A percentile compares a stretch with the other conserved stretches of the same genome.
phyloP scores from a whole-genome alignment of 148 eudicot genomes.

The Limonium bicolor region DNA sequence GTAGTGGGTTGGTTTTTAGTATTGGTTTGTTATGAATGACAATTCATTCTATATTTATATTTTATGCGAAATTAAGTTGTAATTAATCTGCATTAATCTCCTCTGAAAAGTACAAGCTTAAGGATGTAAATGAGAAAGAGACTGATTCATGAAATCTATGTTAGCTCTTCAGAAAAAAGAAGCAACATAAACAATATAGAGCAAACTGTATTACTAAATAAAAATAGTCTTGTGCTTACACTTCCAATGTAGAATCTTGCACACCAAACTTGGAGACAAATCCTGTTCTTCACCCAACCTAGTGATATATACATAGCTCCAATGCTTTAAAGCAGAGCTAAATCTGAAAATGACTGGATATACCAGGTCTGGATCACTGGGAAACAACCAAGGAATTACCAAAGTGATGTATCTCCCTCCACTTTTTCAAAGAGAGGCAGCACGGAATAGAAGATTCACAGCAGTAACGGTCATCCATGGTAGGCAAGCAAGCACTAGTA shows the following conservation, averaged over 20 bases:
- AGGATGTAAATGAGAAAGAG: too few relatives aligned
- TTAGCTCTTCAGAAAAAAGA: too few relatives aligned
- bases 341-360: constrained; percentile 60
- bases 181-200: too few relatives aligned
- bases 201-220: too few relatives aligned
- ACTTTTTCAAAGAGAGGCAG: constrained; percentile 71
- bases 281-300: constrained; percentile 72
- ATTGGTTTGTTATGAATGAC: too few relatives aligned
- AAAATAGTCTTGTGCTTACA: too few relatives aligned
- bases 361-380: constrained; percentile 54
- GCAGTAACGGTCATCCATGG: constrained; percentile 99
- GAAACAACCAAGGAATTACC: constrained; percentile 82
- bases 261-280: constrained; percentile 39
- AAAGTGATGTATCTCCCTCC: constrained; percentile 53
- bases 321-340: constrained; percentile 50
- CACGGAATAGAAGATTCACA: constrained; percentile 90
- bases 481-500: constrained; percentile 91
- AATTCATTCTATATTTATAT: too few relatives aligned
- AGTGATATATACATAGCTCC: constrained; percentile 58
- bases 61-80: too few relatives aligned
- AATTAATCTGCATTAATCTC: too few relatives aligned
- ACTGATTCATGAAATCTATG: too few relatives aligned
- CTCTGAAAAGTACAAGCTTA: too few relatives aligned
- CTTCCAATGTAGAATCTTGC: constrained; percentile 73
- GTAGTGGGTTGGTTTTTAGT: too few relatives aligned